phyloP scores from a whole-genome alignment of 352 stramenopile species.

The Globisporangium nodosum region DNA sequence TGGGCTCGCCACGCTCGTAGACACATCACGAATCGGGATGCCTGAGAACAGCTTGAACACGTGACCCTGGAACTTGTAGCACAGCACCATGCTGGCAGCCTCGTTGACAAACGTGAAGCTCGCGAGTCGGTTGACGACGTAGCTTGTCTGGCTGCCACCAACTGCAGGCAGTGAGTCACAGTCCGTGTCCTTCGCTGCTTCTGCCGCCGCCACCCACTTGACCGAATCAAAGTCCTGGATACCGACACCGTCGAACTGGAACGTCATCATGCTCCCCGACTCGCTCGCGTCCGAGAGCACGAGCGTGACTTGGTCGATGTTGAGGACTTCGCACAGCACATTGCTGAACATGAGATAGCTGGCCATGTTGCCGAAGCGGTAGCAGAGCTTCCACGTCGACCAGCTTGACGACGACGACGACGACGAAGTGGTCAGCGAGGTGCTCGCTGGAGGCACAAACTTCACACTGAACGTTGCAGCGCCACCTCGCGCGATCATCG shows the following conservation, averaged over 20 bases:
- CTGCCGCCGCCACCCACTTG: slow-evolving; percentile 41
- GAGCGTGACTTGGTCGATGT: slow-evolving; percentile 39
- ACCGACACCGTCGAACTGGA: slow-evolving; percentile 51
- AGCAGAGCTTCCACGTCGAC: slow-evolving; percentile 66
- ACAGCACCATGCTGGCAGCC: slow-evolving; percentile 35
- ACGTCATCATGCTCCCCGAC: slow-evolving; percentile 39
- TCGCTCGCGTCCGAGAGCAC: slow-evolving; percentile 23
- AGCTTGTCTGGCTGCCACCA: slow-evolving; percentile 26
- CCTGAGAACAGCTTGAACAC: slow-evolving; percentile 45
- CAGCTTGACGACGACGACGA: slow-evolving; percentile 13
- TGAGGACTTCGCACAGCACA: slow-evolving; percentile 49
- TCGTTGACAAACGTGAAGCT: slow-evolving; percentile 41
- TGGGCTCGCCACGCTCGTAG: slow-evolving; percentile 6
- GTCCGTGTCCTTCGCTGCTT: slow-evolving; percentile 24
- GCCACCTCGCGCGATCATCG: slow-evolving; percentile 28
- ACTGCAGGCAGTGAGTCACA: slow-evolving; percentile 34
- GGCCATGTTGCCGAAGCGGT: slow-evolving; percentile 49
- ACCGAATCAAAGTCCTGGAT: slow-evolving; percentile 54
- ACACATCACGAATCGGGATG: slow-evolving; percentile 32
- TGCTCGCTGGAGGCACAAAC: slow-evolving; percentile 26
- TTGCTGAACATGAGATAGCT: slow-evolving; percentile 57
- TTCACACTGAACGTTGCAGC: slow-evolving; percentile 26
- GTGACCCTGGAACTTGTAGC: slow-evolving; percentile 54
- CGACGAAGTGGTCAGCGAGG: neutral
- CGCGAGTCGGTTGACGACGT: slow-evolving; percentile 31